A percentile compares a stretch with the other conserved stretches of the same genome.
phyloP scores from a whole-genome alignment of 805 yeast species.

The Candida ortonii region DNA sequence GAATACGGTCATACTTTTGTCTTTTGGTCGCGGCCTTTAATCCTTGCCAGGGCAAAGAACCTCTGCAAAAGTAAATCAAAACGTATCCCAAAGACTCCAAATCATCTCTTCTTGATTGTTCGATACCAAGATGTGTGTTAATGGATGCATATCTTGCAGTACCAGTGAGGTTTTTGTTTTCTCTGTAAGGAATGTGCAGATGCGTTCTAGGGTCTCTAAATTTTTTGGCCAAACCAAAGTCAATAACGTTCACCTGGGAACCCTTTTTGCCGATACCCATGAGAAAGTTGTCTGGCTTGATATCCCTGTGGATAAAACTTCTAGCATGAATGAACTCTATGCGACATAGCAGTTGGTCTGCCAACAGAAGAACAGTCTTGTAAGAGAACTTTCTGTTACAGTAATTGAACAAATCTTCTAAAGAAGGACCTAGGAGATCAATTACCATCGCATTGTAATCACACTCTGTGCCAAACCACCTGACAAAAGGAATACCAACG shows the following conservation, averaged over 20 bases:
- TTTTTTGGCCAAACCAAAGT: constrained; percentile 91
- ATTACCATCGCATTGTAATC: constrained; percentile 97
- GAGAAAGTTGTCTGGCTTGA: constrained; percentile 78
- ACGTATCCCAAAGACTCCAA: constrained; percentile 94
- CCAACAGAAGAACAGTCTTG: constrained; percentile 88
- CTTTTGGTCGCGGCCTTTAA: constrained; percentile 94
- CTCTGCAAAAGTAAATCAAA: constrained; percentile 88
- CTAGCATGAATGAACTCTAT: constrained; percentile 94
- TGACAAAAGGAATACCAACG: constrained; percentile 92
- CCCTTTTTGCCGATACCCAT: constrained; percentile 94
- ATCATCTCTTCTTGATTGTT: constrained; percentile 95
- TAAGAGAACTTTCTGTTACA: constrained; percentile 91
- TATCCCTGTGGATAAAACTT: constrained; percentile 82
- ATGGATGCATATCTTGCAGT: constrained; percentile 96
- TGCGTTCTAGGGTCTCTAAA: constrained; percentile 93
- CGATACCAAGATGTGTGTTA: constrained; percentile 95
- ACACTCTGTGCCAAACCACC: constrained; percentile 97
- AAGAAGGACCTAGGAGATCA: constrained; percentile 90
- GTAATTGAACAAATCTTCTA: constrained; percentile 93
- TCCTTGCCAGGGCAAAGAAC: constrained; percentile 98
- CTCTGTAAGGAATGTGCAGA: constrained; percentile 92
- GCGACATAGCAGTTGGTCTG: constrained; percentile 92
- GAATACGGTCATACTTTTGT: constrained; percentile 93
- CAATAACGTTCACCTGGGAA: constrained; percentile 91
- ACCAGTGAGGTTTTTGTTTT: constrained; percentile 94